A percentile compares a stretch with the other conserved stretches of the same genome.
Conservation (phyloP, 345 rosid species). For the Eucalyptus microcorys region DNA sequence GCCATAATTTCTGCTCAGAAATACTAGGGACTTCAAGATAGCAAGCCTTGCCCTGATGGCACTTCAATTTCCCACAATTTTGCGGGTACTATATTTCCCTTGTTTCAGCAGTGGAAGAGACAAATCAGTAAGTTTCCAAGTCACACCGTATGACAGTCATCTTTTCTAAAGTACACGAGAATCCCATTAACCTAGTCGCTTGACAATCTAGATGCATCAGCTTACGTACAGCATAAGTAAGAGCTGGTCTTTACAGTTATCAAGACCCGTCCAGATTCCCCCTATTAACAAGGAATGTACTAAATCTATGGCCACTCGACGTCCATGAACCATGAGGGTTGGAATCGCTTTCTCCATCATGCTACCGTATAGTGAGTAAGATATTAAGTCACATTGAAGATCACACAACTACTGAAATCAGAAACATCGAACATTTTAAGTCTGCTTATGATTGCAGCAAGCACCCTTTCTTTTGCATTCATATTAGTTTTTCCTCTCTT, state of each 20-base stretch:
- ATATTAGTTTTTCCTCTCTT: neutral
- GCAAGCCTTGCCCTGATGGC: neutral
- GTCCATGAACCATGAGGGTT: neutral
- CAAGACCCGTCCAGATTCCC: neutral
- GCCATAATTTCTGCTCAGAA: neutral
- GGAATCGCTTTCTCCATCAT: neutral
- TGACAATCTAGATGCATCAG: neutral
- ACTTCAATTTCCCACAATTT: neutral
- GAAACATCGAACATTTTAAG: neutral
- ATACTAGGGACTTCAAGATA: neutral
- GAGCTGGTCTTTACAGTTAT: neutral
- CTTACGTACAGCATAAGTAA: neutral
- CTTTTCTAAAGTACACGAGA: neutral
- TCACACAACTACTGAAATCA: neutral
- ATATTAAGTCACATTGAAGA: accelerated
- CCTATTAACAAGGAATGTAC: neutral
- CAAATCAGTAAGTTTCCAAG: neutral
- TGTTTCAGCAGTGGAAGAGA: neutral
- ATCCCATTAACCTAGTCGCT: neutral
- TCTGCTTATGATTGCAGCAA: neutral
- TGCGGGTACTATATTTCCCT: neutral
- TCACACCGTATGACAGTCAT: neutral
- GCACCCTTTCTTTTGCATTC: neutral
- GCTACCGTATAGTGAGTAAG: neutral
- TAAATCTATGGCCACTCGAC: neutral